Evolutionary conservation across 495 filamentous ascomycete genomes (phyloP).

Genomic region (Daldinia vernicosa): DNA sequence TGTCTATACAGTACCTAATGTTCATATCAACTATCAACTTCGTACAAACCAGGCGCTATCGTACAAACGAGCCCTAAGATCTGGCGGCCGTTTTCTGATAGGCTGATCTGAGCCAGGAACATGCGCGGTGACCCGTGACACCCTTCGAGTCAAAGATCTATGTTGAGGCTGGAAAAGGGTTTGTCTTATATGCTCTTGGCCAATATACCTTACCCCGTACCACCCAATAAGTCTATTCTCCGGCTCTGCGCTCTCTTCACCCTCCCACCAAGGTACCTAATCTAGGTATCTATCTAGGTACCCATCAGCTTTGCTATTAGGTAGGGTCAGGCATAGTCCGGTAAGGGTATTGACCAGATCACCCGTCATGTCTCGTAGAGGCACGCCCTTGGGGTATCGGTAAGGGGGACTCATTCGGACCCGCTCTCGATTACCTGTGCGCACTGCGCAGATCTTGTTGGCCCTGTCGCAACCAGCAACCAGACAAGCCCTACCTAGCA

Average conservation of each 20-base stretch:
- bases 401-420: slow-evolving; percentile 37
- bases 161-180: slow-evolving; percentile 35
- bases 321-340: slow-evolving; percentile 7
- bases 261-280: slow-evolving; percentile 31
- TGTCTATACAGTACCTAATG: slow-evolving; percentile 2
- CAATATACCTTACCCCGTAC: slow-evolving; percentile 38
- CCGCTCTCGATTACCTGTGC: slow-evolving; percentile 45
- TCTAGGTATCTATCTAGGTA: slow-evolving; percentile 8
- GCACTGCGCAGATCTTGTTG: slow-evolving; percentile 41
- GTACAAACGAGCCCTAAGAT: slow-evolving; percentile 24
- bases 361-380: slow-evolving; percentile 28
- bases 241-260: slow-evolving; percentile 17
- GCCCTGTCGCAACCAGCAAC: slow-evolving; percentile 44
- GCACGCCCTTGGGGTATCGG: slow-evolving; percentile 39
- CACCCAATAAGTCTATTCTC: slow-evolving; percentile 38
- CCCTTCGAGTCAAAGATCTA: slow-evolving; percentile 28
- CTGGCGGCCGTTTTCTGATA: slow-evolving; percentile 21
- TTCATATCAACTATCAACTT: slow-evolving; percentile 1
- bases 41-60: slow-evolving; percentile 13
- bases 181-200: slow-evolving; percentile 39
- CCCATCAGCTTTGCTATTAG: slow-evolving; percentile 17
- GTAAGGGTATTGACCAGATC: slow-evolving; percentile 15
- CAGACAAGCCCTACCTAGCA: slow-evolving; percentile 42
- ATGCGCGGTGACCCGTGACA: slow-evolving; percentile 33
- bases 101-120: slow-evolving; percentile 35